phyloP scores from a whole-genome alignment of 768 basidiomycete genomes.

The Lactarius quietus region DNA sequence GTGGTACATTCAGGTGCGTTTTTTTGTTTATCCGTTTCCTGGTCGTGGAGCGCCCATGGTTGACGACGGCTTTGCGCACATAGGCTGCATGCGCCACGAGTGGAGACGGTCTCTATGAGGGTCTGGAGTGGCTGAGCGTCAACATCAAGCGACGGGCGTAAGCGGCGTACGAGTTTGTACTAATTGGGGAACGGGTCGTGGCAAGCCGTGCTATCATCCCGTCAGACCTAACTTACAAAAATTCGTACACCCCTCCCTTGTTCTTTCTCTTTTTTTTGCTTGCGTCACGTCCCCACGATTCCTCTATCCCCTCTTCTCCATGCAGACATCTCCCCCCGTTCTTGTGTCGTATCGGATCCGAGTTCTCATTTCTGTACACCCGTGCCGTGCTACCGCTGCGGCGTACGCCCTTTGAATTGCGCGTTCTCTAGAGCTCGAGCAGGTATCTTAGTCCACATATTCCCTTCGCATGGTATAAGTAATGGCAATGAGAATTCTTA shows the following conservation, averaged over 20 bases:
- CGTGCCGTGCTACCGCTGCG: slow-evolving; percentile 17
- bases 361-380: slow-evolving; percentile 21
- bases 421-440: slow-evolving; percentile 24
- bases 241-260: slow-evolving; percentile 20
- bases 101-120: slow-evolving; percentile 98
- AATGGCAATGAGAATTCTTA: slow-evolving; percentile 22
- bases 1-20: slow-evolving; percentile 92
- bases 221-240: slow-evolving; percentile 40
- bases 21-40: slow-evolving; percentile 2
- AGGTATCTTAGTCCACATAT: slow-evolving; percentile 25
- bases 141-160: slow-evolving; percentile 86
- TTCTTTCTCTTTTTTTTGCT: slow-evolving; percentile 31
- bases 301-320: slow-evolving; percentile 1
- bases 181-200: slow-evolving; percentile 39
- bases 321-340: slow-evolving; percentile 22
- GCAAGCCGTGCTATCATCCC: slow-evolving; percentile 54
- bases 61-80: slow-evolving; percentile 16
- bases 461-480: slow-evolving; percentile 18
- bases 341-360: slow-evolving; percentile 23
- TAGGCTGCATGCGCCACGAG: slow-evolving; percentile 98
- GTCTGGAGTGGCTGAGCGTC: slow-evolving; percentile 92
- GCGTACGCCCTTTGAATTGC: slow-evolving; percentile 16
- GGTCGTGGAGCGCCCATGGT: slow-evolving; percentile 19
- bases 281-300: slow-evolving; percentile 20
- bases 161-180: slow-evolving; percentile 33